Base-by-base conservation (phyloP, 176 grass and related monocot species). In the Bromus sterilis region DNA sequence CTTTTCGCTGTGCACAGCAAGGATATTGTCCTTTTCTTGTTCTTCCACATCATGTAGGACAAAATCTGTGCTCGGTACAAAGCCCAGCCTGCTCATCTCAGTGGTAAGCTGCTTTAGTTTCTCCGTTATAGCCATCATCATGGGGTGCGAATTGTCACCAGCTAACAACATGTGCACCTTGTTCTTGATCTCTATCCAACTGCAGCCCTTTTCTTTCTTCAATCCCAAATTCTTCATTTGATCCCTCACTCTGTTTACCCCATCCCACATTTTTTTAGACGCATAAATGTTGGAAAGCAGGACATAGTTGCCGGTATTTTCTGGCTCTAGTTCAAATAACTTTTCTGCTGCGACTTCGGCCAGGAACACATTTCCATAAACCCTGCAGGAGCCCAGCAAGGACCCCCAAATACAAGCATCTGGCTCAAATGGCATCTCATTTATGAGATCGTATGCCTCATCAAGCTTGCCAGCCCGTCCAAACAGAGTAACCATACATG, bases 21-120 rank as follows among this genome's bases (percentile, higher is more conserved):
- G 73, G 39, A 95, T 92, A n/a, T 90, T 73, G 33, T 95, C 93
- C 16, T 92, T 95, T 86, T 95, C 93, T 88, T 92, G 90, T 40
- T 95, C 93, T 76, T 95, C 89, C 29, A 95, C 89, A 37, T 95
- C 93, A 72, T 95, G 89, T 69, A 95, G 81, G 40, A 95, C 93
- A 83, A 90, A 92, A 64, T 92, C 79, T 18, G 78, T 92, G 66
- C 90, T 90, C 15, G 89, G 82, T 18, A 68, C 80, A 89, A 90
- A 95, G 20, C 89, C 93, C 40, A 92, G 57, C 53, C 71, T 92
- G 71, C 61, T 90, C 89, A 92, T 95, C 75, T 89, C 79, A 43
- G 80, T 7, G 5, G 59, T 67, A 74, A 95, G 78, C 70, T 95
- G 87, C 55, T 92, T 89, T 36, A 95, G 33, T 67, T 88, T 95